These are phyloP conservation scores for Luffa acutangula DNA, from an alignment of 306 rosid species.

Conservation along the genomic window DNA sequence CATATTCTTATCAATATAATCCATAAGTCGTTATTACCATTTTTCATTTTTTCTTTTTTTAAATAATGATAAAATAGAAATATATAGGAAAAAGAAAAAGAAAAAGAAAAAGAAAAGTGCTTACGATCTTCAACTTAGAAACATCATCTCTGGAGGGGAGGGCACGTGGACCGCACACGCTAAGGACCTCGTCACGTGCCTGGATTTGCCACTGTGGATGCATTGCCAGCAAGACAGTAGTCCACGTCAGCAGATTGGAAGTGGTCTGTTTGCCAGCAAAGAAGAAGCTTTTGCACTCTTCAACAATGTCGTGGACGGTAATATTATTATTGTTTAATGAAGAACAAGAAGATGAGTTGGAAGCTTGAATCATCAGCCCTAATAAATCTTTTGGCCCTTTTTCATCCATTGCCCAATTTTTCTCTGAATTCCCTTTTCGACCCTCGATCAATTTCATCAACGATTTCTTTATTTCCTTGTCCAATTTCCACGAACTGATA, in stretches of 20 bases:
- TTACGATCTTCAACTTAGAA: conserved; percentile 83
- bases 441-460: conserved; percentile 43
- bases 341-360: conserved; percentile 9
- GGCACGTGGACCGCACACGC: conserved; percentile 82
- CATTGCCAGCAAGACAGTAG: conserved; percentile 87
- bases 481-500: conserved; percentile 67
- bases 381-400: conserved; percentile 56
- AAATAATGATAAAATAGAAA: too few relatives aligned
- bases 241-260: conserved; percentile 97
- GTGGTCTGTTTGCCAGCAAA: conserved; percentile 99
- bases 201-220: conserved; percentile 90
- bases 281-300: conserved; percentile 95
- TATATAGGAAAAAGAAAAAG: neutral
- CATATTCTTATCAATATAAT: neutral
- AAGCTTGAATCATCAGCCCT: conserved; percentile 74
- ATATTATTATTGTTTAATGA: conserved; percentile 18
- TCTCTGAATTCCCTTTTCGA: conserved; percentile 20
- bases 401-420: neutral
- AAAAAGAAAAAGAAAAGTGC: neutral
- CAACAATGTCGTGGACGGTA: conserved; percentile 80
- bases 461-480: conserved; percentile 50
- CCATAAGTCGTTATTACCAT: neutral
- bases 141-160: conserved; percentile 64
- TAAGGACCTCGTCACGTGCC: conserved; percentile 88
- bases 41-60: neutral